Conservation (phyloP, 2,329 filamentous ascomycete species). For the Penicillium sp. region DNA sequence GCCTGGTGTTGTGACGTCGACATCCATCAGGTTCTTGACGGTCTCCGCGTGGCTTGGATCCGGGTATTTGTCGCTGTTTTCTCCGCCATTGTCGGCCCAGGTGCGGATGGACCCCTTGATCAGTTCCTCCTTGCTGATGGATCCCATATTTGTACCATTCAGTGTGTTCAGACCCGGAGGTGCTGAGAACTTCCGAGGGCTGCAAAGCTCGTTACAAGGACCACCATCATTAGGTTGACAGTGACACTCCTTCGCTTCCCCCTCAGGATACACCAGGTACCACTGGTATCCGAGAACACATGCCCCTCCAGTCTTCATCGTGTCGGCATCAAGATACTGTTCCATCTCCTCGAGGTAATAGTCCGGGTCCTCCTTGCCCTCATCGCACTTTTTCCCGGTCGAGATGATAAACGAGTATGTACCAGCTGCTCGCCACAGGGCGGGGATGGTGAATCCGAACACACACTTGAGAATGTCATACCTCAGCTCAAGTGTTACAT, state of each 20-base stretch:
- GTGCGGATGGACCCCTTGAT: slow-evolving; percentile 18
- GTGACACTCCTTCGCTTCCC: slow-evolving; percentile 24
- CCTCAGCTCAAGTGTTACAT: slow-evolving; percentile 4
- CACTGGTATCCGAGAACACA: slow-evolving; percentile 6
- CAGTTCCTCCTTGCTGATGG: slow-evolving; percentile 12
- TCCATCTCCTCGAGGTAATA: neutral
- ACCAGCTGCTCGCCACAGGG: slow-evolving; percentile 16
- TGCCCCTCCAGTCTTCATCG: slow-evolving; percentile 3
- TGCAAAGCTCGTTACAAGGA: slow-evolving; percentile 6
- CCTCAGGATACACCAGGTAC: neutral
- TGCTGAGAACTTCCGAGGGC: slow-evolving; percentile 11
- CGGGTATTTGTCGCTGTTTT: slow-evolving; percentile 33
- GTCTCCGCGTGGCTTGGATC: slow-evolving; percentile 32
- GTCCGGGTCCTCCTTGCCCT: neutral
- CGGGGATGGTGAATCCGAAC: slow-evolving; percentile 16
- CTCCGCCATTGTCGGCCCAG: slow-evolving; percentile 34
- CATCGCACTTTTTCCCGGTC: slow-evolving; percentile 17
- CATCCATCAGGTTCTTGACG: slow-evolving; percentile 28
- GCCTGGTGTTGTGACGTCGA: slow-evolving; percentile 42
- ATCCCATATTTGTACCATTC: neutral
- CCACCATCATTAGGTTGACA: neutral
- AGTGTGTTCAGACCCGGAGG: slow-evolving; percentile 9
- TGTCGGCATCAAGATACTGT: slow-evolving; percentile 3
- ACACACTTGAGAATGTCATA: slow-evolving; percentile 7
- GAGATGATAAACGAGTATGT: slow-evolving; percentile 19